Base-by-base conservation (phyloP, 1,284 basidiomycete genomes). In the Apiotrichum laibachii region DNA sequence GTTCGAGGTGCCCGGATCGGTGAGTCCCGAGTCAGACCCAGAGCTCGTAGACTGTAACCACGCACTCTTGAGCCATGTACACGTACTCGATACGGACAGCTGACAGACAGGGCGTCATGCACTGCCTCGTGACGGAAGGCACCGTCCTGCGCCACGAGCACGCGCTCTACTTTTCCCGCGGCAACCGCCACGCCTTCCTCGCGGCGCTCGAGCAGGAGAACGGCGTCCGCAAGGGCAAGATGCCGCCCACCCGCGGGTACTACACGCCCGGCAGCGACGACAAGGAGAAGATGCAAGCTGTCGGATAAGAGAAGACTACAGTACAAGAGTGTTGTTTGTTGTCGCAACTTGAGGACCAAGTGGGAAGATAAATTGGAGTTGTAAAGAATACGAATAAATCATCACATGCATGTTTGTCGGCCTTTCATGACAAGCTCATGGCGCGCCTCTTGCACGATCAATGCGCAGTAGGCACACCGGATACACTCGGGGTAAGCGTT, bases 1-100 rank as follows among this genome's bases (percentile, higher is more conserved):
- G 90, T 94, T 90, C 73, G 90, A 94, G 80, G 73, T 79, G 8
- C 80, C 80, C 0, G 77, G 87, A 84, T 70, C 91, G 85, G 90
- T 93, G 76, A 85, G 90, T 86, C 2, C n/a, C 2, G 13, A 40
- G 13, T 8, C 39, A 40, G 39, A 37, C 9, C 9, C 8, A 13
- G 13, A 37, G 35, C 9, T 37, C 35, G 35, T 13, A 9, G 9
- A 13, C 8, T 37, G 13, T 37, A 9, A 8, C 35, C 8, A 37
- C n/a, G n/a, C n/a, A n/a, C n/a, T n/a, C n/a, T n/a, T n/a, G n/a
- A n/a, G n/a, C n/a, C n/a, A n/a, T n/a, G n/a, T n/a, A n/a, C n/a
- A n/a, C n/a, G n/a, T n/a, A n/a, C n/a, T n/a, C 8, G 10, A 7
- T 22, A 19, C 10, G 4, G 8, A 15, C 22, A 4, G 52, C 50